Percentiles rank a stretch among this genome's conserved stretches.
phyloP scores from a whole-genome alignment of 2,329 filamentous ascomycete genomes.

The Xylariomycetidae sp. region DNA sequence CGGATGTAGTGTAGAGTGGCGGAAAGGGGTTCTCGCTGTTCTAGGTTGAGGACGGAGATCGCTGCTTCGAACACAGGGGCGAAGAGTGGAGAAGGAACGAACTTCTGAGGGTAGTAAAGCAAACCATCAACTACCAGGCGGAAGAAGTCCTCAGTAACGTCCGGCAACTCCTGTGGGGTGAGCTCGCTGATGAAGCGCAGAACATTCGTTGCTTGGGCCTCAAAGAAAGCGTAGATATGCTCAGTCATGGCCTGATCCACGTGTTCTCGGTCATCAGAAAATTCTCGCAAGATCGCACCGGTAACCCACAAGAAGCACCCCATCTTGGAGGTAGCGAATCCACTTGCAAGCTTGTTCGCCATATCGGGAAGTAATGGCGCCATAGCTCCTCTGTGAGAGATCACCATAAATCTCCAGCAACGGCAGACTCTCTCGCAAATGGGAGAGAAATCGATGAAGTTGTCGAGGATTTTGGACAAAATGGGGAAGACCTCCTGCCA shows the following conservation, averaged over 20 bases:
- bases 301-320: conserved; percentile 99
- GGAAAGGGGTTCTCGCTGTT: conserved; percentile 86
- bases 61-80: conserved; percentile 81
- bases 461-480: conserved; percentile 78
- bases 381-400: conserved; percentile 88
- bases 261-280: conserved; percentile 81
- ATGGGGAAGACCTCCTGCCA: conserved; percentile 92
- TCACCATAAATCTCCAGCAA: conserved; percentile 95
- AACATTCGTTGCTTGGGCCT: conserved; percentile 86
- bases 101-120: conserved; percentile 82
- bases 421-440: conserved; percentile 91
- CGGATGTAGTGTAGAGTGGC: conserved; percentile 90
- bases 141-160: conserved; percentile 95
- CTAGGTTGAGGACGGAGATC: conserved; percentile 76
- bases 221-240: conserved; percentile 90
- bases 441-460: conserved; percentile 77
- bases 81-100: conserved; percentile 74
- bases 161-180: conserved; percentile 65
- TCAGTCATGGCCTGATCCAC: conserved; percentile 77
- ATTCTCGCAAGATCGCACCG: conserved; percentile 88
- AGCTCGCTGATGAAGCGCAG: conserved; percentile 83
- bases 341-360: conserved; percentile 80
- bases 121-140: conserved; percentile 85
- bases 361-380: conserved; percentile 76
- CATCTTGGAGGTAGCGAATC: conserved; percentile 80